A percentile compares a stretch with the other conserved stretches of the same genome.
These are phyloP conservation scores for Furcasterigmium sp. DNA, from an alignment of 2,329 filamentous ascomycete genomes.

Conservation along the genomic window DNA sequence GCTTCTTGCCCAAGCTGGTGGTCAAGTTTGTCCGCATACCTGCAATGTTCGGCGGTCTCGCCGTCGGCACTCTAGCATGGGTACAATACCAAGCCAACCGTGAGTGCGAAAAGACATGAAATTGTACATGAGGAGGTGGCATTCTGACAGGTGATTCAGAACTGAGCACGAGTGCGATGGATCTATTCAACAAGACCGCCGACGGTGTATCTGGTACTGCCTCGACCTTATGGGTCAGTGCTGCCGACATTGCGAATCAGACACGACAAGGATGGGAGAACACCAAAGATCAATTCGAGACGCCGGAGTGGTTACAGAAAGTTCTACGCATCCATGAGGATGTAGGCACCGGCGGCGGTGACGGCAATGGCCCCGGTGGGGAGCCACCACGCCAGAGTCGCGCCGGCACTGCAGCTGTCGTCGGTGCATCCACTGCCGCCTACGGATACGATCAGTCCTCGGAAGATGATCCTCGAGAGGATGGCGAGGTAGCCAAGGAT, in stretches of 20 bases:
- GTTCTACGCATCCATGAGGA: conserved; percentile 60
- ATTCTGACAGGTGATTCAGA: conserved; percentile 34
- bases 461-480: conserved; percentile 58
- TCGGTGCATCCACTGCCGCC: conserved; percentile 68
- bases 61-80: conserved; percentile 84
- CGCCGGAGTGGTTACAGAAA: conserved; percentile 73
- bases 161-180: conserved; percentile 71
- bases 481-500: conserved; percentile 69
- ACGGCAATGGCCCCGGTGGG: conserved; percentile 42
- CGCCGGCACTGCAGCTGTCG: conserved; percentile 56
- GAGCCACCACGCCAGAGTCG: conserved; percentile 56
- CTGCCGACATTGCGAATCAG: conserved; percentile 71
- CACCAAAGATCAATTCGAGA: conserved; percentile 70
- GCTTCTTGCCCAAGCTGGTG: conserved; percentile 78
- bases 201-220: conserved; percentile 68
- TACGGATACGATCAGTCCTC: conserved; percentile 70
- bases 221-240: conserved; percentile 63
- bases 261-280: conserved; percentile 76
- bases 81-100: conserved; percentile 92
- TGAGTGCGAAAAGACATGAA: conserved; percentile 39
- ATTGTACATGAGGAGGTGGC: too few relatives aligned
- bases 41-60: conserved; percentile 84
- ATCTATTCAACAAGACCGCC: conserved; percentile 67
- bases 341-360: conserved; percentile 44
- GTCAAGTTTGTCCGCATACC: conserved; percentile 84